Base-by-base conservation (phyloP, 257 asterid species). In the Leonotis leonurus region DNA sequence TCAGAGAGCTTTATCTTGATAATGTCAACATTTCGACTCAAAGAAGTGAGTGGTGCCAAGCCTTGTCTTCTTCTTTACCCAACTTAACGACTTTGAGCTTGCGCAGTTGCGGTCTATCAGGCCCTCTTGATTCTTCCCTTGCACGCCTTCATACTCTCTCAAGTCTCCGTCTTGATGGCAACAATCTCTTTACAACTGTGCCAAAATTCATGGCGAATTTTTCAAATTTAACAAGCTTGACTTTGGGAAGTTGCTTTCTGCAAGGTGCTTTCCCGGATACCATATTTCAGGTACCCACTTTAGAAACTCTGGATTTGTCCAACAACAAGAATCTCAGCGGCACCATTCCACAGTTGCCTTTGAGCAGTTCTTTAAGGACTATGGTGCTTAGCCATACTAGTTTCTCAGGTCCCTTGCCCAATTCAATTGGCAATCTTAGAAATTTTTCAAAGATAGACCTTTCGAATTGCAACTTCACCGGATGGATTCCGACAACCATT, bases 1-100 rank as follows among this genome's bases (percentile, higher is more conserved):
- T 86, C 14, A 70, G 36, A 57, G 81, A 76, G 21, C 80, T 86
- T 21, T 56, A 84, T 67, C 89, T 84, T 24, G 86, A 86, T 54
- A 37, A 64, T 1, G 89, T 84, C 27, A 9, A 76, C 63, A 44
- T 83, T 37, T 79, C 84, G 3, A 13, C 82, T n/a, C 62, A 69
- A 14, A 51, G 45, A 8, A 56, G n/a, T 22, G 73, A 75, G 1
- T 86, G 87, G 87, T 53, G 73, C 46, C 69, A 11, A 54, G 61
- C 73, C 4, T 16, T 86, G 11, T 66, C 85, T 3, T 75, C 75
- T 7, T 60, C 81, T 14, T 37, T 73, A 36, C 87, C 75, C 2
- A 66, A 78, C 26, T 66, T 86, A 54, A 64, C 10, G 14, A 43
- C 18, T 8, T 69, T 86, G 85, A 86, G 92, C 62, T 55, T 86